Evolutionary conservation across 2,329 filamentous ascomycete species (phyloP).

Genomic region (Botrytis deweyae): DNA sequence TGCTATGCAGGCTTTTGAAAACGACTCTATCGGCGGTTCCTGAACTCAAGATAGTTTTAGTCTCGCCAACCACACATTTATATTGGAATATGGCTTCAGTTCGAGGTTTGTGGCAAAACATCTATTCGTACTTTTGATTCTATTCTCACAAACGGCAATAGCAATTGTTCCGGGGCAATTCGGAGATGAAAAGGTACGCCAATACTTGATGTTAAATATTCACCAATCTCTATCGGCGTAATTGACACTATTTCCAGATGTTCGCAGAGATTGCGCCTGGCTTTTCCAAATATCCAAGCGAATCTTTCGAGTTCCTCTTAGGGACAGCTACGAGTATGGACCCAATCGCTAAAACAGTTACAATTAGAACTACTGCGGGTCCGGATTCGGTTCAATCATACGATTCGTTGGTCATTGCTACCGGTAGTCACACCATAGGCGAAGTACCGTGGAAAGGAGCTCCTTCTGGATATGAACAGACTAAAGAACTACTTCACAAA

Average conservation of each 20-base stretch:
- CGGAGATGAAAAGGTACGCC: constrained; percentile 42
- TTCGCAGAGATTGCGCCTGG: constrained; percentile 44
- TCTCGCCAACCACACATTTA: constrained; percentile 52
- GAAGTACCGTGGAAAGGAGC: constrained; percentile 44
- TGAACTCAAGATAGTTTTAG: constrained; percentile 54
- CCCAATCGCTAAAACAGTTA: constrained; percentile 45
- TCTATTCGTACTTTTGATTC: neutral
- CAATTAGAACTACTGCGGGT: constrained; percentile 41
- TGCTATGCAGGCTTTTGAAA: constrained; percentile 44
- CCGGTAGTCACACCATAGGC: constrained; percentile 48
- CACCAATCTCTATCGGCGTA: neutral
- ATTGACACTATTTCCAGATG: constrained; percentile 30
- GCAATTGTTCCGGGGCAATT: constrained; percentile 46
- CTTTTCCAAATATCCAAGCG: constrained; percentile 49
- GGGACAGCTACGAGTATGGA: constrained; percentile 50
- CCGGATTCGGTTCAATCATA: constrained; percentile 44
- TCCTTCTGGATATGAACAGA: constrained; percentile 46
- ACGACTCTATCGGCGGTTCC: constrained; percentile 40
- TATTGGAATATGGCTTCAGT: constrained; percentile 52
- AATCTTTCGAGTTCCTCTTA: constrained; percentile 53
- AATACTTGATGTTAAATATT: too few species aligned
- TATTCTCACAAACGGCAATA: neutral
- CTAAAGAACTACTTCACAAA: constrained; percentile 29
- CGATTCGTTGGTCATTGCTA: constrained; percentile 55
- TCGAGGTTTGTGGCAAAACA: constrained; percentile 38